phyloP scores from a whole-genome alignment of 2,329 filamentous ascomycete species.

The Microcyclosporella mali region DNA sequence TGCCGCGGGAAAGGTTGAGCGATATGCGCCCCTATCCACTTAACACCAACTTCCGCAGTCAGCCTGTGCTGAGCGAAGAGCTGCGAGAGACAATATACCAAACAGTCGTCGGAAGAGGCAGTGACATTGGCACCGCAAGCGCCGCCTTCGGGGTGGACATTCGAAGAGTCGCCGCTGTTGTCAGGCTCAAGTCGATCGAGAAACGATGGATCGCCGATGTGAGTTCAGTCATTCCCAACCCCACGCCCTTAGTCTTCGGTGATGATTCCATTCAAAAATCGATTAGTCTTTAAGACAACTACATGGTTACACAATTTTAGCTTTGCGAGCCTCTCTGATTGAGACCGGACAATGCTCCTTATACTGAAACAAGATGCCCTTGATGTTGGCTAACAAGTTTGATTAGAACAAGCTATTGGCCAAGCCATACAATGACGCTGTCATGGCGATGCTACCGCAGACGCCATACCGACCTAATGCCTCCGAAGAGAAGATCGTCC shows the following conservation, averaged over 20 bases:
- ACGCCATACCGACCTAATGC: constrained; percentile 45
- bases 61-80: constrained; percentile 66
- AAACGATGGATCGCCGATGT: constrained; percentile 71
- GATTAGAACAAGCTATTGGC: constrained; percentile 69
- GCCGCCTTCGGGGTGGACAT: constrained; percentile 73
- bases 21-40: constrained; percentile 61
- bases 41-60: constrained; percentile 64
- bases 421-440: constrained; percentile 66
- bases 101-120: constrained; percentile 58
- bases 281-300: constrained; percentile 99
- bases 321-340: constrained; percentile 71
- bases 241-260: constrained; percentile 32
- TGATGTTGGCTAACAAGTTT: constrained; percentile 5
- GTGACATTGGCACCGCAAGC: constrained; percentile 69
- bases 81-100: constrained; percentile 68
- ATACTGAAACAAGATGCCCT: not conserved
- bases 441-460: constrained; percentile 73
- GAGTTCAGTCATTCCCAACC: constrained; percentile 38
- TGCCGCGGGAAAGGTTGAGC: constrained; percentile 22
- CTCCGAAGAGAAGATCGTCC: constrained; percentile 31
- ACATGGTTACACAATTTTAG: constrained; percentile 79
- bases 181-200: constrained; percentile 79
- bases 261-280: constrained; percentile 72
- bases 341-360: not conserved
- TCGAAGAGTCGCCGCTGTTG: constrained; percentile 75